phyloP scores from a whole-genome alignment of 805 yeast species.

The Candida nemodendra region DNA sequence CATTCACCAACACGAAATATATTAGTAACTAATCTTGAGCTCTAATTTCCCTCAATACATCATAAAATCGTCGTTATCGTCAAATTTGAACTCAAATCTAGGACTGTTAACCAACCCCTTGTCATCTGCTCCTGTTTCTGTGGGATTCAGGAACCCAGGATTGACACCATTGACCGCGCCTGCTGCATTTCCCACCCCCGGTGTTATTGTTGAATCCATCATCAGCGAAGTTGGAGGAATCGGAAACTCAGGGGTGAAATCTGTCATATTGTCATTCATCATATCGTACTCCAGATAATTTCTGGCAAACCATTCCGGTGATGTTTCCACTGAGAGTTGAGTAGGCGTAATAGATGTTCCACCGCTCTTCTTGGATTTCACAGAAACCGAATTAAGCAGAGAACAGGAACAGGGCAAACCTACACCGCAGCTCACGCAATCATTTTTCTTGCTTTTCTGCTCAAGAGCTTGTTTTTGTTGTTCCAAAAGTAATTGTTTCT shows the following conservation, averaged over 20 bases:
- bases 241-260: slow-evolving; percentile 6
- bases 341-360: slow-evolving; percentile 3
- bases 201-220: slow-evolving; percentile 4
- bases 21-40: slow-evolving; percentile 1
- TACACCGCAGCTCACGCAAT: not conserved
- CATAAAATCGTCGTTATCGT: slow-evolving; percentile 29
- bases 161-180: not conserved
- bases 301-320: slow-evolving; percentile 11
- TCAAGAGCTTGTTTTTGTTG: slow-evolving; percentile 14
- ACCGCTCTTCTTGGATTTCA: not conserved
- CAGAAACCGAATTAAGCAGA: not conserved
- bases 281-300: slow-evolving; percentile 12
- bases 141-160: not conserved
- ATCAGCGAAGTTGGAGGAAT: slow-evolving; percentile 8
- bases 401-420: not conserved
- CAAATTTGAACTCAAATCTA: slow-evolving; percentile 23
- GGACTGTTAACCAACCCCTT: slow-evolving; percentile 12
- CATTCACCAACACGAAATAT: too few relatives aligned
- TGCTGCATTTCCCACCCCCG: not conserved
- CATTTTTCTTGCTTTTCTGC: slow-evolving; percentile 2
- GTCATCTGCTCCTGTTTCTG: slow-evolving; percentile 2
- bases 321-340: slow-evolving; percentile 2
- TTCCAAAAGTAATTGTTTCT: slow-evolving; percentile 18
- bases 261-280: slow-evolving; percentile 11
- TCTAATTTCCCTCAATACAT: slow-evolving; percentile 18